Base-by-base conservation (phyloP, 1,284 basidiomycete species). In the Ustilago loliicola region DNA sequence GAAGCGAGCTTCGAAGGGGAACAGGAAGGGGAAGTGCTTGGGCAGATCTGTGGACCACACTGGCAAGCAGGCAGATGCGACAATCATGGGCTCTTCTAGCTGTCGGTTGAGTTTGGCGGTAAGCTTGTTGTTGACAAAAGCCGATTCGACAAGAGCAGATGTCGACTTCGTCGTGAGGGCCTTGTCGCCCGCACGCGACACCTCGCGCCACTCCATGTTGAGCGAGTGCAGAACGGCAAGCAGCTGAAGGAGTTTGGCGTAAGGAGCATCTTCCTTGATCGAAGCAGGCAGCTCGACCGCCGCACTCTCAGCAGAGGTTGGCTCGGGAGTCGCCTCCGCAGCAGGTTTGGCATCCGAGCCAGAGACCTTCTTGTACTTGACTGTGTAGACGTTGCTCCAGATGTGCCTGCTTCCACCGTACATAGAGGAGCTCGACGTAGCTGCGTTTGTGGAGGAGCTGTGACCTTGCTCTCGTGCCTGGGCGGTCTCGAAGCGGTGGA, bases 101-200 rank as follows among this genome's bases (percentile, higher is more conserved):
- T 99, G 97, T 45, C 97, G 91, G n/a, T 95, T 96, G 40, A 99
- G 90, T 87, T 99, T 99, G 25, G 97, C 97, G 0, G 95, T 96
- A 52, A 99, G 89, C 88, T 99, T 98, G 88, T 98, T 98, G 87
- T 99, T 99, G 79, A 99, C 91, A 85, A 99, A 99, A 0, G 93
- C 90, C 1, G 92, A 91, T 72, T 95, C 94, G 11, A 50, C 38
- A 91, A 87, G 54, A 86, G 87, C 32, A 92, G 88, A 15, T 74
- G 72, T 36, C 40, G 57, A 42, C 21, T 56, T 54, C 8, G 51
- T 19, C 15, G 55, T 2, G 32, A 68, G 15, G 15, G n/a, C 15
- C 36, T 77, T 48, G 32, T 45, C 51, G 8, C 50, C 61, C n/a
- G 50, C 60, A 7, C 59, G 69, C 50, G 66, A 63, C 34, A 66